Conservation (phyloP, 345 rosid species). For the Hypericum androsaemum region DNA sequence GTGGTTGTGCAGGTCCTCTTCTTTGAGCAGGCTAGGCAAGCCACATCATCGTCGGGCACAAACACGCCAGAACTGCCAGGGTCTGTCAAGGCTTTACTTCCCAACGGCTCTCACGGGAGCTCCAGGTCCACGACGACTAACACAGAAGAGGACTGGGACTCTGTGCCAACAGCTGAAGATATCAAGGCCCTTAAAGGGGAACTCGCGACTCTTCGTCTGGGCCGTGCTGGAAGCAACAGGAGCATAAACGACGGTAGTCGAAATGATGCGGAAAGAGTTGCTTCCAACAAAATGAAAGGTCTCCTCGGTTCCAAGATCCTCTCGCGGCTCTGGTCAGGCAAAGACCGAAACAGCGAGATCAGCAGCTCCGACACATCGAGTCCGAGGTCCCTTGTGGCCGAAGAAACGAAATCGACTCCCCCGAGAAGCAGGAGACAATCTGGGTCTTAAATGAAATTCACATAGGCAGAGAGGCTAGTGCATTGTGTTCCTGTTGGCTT, state of each 20-base stretch:
- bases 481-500: slow-evolving; percentile 11
- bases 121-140: slow-evolving; percentile 72
- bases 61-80: slow-evolving; percentile 55
- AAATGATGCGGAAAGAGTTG: slow-evolving; percentile 27
- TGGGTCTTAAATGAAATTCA: slow-evolving; percentile 21
- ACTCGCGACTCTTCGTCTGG: slow-evolving; percentile 36
- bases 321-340: slow-evolving; percentile 55
- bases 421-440: slow-evolving; percentile 65
- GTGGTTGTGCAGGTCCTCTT: slow-evolving; percentile 29
- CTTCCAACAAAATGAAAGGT: slow-evolving; percentile 44
- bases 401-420: slow-evolving; percentile 64
- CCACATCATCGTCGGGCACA: slow-evolving; percentile 36
- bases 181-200: slow-evolving; percentile 65
- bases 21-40: slow-evolving; percentile 27
- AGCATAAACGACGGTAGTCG: slow-evolving; percentile 20
- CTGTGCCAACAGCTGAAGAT: slow-evolving; percentile 59
- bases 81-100: slow-evolving; percentile 33
- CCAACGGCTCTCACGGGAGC: slow-evolving; percentile 67
- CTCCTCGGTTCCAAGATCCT: slow-evolving; percentile 40
- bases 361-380: slow-evolving; percentile 53
- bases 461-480: background rate
- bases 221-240: slow-evolving; percentile 14
- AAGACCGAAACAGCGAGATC: slow-evolving; percentile 50
- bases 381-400: slow-evolving; percentile 46
- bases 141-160: slow-evolving; percentile 92